Percentiles rank a stretch among this genome's conserved stretches.
Conservation (phyloP, 2,329 filamentous ascomycete genomes). For the Boeremia exigua region DNA sequence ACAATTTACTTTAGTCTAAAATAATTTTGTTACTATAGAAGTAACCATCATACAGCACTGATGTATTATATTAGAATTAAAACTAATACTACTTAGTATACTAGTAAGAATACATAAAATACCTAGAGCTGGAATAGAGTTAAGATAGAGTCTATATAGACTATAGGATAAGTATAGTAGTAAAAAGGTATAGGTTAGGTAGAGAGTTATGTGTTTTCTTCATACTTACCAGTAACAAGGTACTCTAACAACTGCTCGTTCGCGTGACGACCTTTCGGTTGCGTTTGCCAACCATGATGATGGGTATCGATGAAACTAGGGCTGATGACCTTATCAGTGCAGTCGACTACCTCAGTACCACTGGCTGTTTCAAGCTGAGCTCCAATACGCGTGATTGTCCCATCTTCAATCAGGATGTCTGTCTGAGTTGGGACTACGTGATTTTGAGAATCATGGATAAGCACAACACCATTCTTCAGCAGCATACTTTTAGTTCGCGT, state of each 20-base stretch:
- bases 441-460: conserved; percentile 45
- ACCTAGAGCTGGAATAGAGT: no score
- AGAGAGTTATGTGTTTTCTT: no score
- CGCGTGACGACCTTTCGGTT: conserved; percentile 59
- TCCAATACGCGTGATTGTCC: conserved; percentile 44
- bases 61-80: no score
- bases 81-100: no score
- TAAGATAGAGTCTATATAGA: no score
- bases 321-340: conserved; percentile 58
- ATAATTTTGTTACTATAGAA: no score
- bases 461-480: conserved; percentile 46
- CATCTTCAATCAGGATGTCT: conserved; percentile 44
- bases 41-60: no score
- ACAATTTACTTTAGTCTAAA: no score
- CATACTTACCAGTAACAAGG: conserved; percentile 43
- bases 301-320: conserved; percentile 64
- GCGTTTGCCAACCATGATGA: conserved; percentile 59
- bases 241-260: conserved; percentile 58
- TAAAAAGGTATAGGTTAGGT: no score
- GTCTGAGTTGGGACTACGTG: conserved; percentile 40
- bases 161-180: no score
- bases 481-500: conserved; percentile 23
- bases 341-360: conserved; percentile 55
- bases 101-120: no score
- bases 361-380: conserved; percentile 28